Evolutionary conservation across 768 basidiomycete species (phyloP).

Genomic region (Strobilomyces dryophilus): DNA sequence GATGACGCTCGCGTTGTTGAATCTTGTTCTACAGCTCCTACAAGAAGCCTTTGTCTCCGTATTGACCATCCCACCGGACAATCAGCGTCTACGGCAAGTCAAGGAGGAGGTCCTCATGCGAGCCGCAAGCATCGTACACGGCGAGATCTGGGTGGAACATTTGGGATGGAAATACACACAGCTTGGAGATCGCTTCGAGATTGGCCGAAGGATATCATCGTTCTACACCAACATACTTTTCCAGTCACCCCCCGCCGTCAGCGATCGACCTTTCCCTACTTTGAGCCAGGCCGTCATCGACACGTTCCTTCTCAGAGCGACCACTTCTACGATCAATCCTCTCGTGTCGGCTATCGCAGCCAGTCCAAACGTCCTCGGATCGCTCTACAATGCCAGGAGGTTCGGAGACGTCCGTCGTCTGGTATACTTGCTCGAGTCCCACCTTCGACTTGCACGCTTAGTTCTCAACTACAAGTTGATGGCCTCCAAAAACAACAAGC

Average conservation of each 20-base stretch:
- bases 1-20: conserved; percentile 75
- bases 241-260: conserved; percentile 51
- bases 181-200: conserved; percentile 79
- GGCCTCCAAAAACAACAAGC: conserved; percentile 38
- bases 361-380: conserved; percentile 53
- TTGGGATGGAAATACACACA: conserved; percentile 82
- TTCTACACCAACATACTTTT: conserved; percentile 67
- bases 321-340: conserved; percentile 77
- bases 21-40: conserved; percentile 72
- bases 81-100: conserved; percentile 59
- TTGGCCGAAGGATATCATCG: conserved; percentile 61
- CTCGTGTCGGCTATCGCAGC: conserved; percentile 67
- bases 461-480: conserved; percentile 63
- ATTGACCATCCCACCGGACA: conserved; percentile 46
- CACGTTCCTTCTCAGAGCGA: conserved; percentile 67
- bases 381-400: conserved; percentile 59
- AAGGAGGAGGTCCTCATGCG: conserved; percentile 84
- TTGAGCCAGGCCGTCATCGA: conserved; percentile 66
- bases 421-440: conserved; percentile 63
- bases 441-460: conserved; percentile 56
- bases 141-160: conserved; percentile 87
- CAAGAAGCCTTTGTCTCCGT: conserved; percentile 62
- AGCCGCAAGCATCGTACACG: conserved; percentile 73
- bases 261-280: conserved; percentile 53
- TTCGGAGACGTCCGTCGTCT: conserved; percentile 67